Base-by-base conservation (phyloP, 495 filamentous ascomycete genomes). In the Penicillium nucicola region DNA sequence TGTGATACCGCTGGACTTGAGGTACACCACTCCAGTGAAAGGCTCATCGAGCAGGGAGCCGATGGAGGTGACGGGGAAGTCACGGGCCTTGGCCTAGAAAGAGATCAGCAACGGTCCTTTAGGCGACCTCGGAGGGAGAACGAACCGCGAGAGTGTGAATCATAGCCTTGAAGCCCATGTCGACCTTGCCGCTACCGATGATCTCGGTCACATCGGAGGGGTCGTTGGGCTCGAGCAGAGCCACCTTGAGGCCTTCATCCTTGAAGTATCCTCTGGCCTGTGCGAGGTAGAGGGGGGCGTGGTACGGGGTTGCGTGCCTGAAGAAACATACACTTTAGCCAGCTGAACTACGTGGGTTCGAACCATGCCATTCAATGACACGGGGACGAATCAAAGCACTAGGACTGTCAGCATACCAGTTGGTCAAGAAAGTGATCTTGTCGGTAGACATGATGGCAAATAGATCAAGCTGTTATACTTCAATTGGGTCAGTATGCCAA, bases 131-230 rank as follows among this genome's bases (percentile, higher is more conserved):
- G 22, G 22, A 20, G 9, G 13, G 32, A 20, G 9, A 13, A 62
- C 74, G 48, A 69, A 82, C 82, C 37, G 83, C 83, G 48, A 87
- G 74, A 20, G 84, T 86, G 60, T 87, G 84, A 57, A 87, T 87
- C 84, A 87, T 87, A 49, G 84, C 84, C 64, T 87, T 87, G 76
- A 87, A 86, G 31, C 83, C 84, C 68, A 87, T 81, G 64, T 87
- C 84, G 37, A 86, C 78, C 61, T 86, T 86, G 50, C 80, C 80
- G 55, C 78, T 83, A 34, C 84, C 84, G 60, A 87, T 83, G 66
- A 87, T 85, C 65, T 87, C 84, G 59, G 84, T 87, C 52, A 87
- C 84, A 77, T 87, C 80, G 65, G 68, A 75, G 1, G 84, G 84
- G 67, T 87, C 84, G 57, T 86, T 87, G 55, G 84, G 84, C 67